A percentile compares a stretch with the other conserved stretches of the same genome.
These are phyloP conservation scores for Kwoniella sp. DNA, from an alignment of 768 basidiomycete species.

Conservation along the genomic window DNA sequence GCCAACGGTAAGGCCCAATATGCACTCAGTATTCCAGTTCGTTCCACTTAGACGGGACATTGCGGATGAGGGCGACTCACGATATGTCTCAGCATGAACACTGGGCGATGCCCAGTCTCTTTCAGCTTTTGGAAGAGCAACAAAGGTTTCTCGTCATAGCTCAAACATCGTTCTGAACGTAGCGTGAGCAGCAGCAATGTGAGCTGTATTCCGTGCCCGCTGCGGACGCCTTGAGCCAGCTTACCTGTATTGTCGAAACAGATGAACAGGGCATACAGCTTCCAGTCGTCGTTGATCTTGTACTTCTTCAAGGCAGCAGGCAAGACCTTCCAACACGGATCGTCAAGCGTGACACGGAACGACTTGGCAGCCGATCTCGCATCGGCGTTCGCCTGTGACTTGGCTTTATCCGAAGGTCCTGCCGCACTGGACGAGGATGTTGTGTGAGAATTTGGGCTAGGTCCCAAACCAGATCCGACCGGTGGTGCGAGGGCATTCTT, in stretches of 20 bases:
- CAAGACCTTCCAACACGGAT: slow-evolving; percentile 97
- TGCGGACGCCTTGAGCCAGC: slow-evolving; percentile 31
- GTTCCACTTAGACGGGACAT: background rate
- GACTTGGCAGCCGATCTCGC: slow-evolving; percentile 64
- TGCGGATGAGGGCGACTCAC: slow-evolving; percentile 35
- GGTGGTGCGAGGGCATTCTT: background rate
- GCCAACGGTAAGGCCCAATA: slow-evolving; percentile 1
- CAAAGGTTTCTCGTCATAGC: slow-evolving; percentile 96
- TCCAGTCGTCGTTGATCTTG: slow-evolving; percentile 98
- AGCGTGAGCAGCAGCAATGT: background rate
- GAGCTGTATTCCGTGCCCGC: background rate
- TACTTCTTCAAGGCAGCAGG: slow-evolving; percentile 98
- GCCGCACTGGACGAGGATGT: background rate
- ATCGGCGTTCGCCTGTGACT: slow-evolving; percentile 42
- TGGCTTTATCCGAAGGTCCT: slow-evolving; percentile 29
- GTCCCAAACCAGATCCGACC: background rate
- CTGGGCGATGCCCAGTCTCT: slow-evolving; percentile 94
- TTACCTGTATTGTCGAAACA: slow-evolving; percentile 90
- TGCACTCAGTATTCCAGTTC: background rate
- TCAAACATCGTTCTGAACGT: slow-evolving; percentile 82
- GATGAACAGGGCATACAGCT: slow-evolving; percentile 99
- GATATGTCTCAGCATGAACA: slow-evolving; percentile 75
- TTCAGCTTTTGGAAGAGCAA: slow-evolving; percentile 96
- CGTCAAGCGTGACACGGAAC: slow-evolving; percentile 96
- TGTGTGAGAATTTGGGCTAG: slow-evolving; percentile 1